Evolutionary conservation across 148 eudicot genomes (phyloP).

Genomic region (Rhododendron ferrugineum): DNA sequence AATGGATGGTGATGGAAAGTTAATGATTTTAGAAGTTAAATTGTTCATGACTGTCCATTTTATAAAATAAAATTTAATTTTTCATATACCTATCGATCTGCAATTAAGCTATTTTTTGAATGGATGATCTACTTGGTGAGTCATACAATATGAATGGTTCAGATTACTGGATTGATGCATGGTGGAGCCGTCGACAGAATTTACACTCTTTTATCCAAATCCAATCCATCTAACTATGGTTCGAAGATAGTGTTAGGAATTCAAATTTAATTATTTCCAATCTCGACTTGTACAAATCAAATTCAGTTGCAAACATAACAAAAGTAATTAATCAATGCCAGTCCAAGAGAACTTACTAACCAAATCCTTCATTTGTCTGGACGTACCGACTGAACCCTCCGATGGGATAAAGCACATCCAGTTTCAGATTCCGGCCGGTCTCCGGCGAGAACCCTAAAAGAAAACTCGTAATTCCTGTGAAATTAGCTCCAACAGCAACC

Average conservation of each 20-base stretch:
- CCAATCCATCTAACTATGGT: background rate
- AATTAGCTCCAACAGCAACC: constrained; percentile 82
- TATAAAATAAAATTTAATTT: too few relatives aligned
- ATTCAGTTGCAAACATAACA: background rate
- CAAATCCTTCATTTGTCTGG: constrained; percentile 70
- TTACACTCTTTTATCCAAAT: background rate
- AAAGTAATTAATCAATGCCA: background rate
- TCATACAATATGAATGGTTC: too few relatives aligned
- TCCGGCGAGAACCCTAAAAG: constrained; percentile 72
- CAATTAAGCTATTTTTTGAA: too few relatives aligned
- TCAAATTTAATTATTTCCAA: background rate
- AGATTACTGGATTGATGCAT: too few relatives aligned
- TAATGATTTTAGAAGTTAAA: too few relatives aligned
- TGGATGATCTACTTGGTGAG: too few relatives aligned
- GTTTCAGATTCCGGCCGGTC: constrained; percentile 59
- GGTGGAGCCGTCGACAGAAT: too few relatives aligned
- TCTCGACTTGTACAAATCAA: background rate
- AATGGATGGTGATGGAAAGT: too few relatives aligned
- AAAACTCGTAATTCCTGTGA: constrained; percentile 74
- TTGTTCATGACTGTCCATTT: too few relatives aligned
- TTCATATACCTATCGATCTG: too few relatives aligned
- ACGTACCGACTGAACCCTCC: constrained; percentile 65
- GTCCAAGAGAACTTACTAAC: constrained; percentile 31
- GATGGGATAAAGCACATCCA: constrained; percentile 78
- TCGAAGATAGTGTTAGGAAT: background rate